These are phyloP conservation scores for Mucuna pruriens DNA, from an alignment of 306 rosid genomes.

Conservation along the genomic window DNA sequence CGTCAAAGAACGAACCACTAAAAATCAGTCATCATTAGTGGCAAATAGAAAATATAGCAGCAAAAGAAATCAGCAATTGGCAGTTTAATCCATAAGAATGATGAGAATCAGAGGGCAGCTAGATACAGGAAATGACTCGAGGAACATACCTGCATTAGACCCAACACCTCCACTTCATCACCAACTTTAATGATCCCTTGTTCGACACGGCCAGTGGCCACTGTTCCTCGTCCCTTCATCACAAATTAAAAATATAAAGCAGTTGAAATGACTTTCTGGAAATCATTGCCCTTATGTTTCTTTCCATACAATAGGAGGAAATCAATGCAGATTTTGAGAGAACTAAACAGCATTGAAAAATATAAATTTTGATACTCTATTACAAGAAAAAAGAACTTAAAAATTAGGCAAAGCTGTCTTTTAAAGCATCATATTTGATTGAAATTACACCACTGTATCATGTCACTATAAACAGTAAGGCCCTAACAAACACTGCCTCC, in stretches of 20 bases:
- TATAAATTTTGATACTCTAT: not conserved
- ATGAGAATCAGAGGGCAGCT: not conserved
- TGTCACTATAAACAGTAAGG: not conserved
- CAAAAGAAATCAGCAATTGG: conserved; percentile 13
- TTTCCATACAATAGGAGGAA: conserved; percentile 23
- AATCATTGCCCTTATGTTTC: conserved; percentile 1
- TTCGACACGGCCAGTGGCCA: conserved; percentile 97
- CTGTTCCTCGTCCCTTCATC: conserved; percentile 97
- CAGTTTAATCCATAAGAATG: conserved; percentile 21
- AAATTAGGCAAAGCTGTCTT: not conserved
- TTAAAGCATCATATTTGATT: not conserved
- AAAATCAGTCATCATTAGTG: not conserved
- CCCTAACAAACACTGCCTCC: not conserved
- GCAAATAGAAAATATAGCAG: conserved; percentile 6
- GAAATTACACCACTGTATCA: not conserved
- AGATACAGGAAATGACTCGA: conserved; percentile 25
- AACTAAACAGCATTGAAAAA: not conserved
- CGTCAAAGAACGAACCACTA: conserved; percentile 20
- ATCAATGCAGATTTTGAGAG: conserved; percentile 29
- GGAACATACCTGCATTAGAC: conserved; percentile 77
- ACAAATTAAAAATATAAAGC: conserved; percentile 33
- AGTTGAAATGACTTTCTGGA: conserved; percentile 11
- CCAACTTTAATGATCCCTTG: conserved; percentile 93
- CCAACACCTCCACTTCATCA: conserved; percentile 95
- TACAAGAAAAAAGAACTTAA: not conserved